These are phyloP conservation scores for Pinus taeda DNA, from an alignment of 75 land plant species.

Conservation along the genomic window DNA sequence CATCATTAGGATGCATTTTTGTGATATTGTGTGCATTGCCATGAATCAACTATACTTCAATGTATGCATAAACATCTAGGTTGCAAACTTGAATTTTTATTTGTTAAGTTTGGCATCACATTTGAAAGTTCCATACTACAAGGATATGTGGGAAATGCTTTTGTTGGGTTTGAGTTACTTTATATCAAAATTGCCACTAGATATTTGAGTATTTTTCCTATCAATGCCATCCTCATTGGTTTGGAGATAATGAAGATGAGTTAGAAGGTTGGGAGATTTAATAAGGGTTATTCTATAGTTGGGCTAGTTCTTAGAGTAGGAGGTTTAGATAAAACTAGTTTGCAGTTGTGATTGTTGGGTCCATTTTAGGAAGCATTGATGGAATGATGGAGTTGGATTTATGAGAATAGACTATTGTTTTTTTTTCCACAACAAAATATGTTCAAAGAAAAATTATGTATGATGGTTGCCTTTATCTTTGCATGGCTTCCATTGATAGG, in stretches of 20 bases:
- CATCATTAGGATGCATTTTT: too few relatives aligned
- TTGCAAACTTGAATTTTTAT: too few relatives aligned
- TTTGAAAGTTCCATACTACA: too few relatives aligned
- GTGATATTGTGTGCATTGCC: too few relatives aligned
- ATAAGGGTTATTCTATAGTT: neutral
- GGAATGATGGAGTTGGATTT: constrained; percentile 18
- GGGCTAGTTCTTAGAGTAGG: constrained; percentile 26
- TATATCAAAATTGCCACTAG: too few relatives aligned
- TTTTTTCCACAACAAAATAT: constrained; percentile 19
- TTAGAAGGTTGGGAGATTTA: constrained; percentile 16
- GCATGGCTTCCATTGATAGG: constrained; percentile 27
- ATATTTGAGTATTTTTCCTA: neutral
- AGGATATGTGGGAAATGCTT: too few relatives aligned
- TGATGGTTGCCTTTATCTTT: constrained; percentile 1
- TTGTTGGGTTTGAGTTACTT: too few relatives aligned
- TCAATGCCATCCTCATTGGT: constrained; percentile 79
- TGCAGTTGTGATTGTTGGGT: constrained; percentile 29
- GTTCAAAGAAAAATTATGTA: constrained; percentile 32
- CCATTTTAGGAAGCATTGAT: constrained; percentile 26
- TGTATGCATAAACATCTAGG: too few relatives aligned
- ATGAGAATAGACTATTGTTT: constrained; percentile 46
- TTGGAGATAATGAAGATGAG: too few relatives aligned
- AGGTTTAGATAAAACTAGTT: constrained; percentile 2
- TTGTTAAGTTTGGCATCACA: too few relatives aligned
- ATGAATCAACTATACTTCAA: too few relatives aligned